Evolutionary conservation across 768 basidiomycete genomes (phyloP).

Genomic region (Pleurotus ostreatus): DNA sequence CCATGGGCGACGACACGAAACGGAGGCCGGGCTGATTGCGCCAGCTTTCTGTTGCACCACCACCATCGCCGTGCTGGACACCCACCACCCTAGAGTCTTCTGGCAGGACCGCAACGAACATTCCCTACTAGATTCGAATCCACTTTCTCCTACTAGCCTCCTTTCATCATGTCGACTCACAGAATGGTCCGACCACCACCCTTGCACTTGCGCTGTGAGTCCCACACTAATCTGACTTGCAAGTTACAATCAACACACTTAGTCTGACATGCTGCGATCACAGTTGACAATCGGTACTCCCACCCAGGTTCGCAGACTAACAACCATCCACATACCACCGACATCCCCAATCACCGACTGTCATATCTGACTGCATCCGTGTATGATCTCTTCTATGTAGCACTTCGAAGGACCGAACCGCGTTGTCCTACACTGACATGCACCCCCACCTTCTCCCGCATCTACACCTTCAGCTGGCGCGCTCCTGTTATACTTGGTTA

Average conservation of each 20-base stretch:
- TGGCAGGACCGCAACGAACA: neutral
- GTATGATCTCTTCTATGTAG: too few species aligned
- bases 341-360: too few species aligned
- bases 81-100: neutral
- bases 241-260: neutral
- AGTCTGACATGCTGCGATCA: too few species aligned
- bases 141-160: too few species aligned
- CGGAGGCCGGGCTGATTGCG: too few species aligned
- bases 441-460: neutral
- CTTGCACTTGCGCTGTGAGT: conserved; percentile 2
- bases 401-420: too few species aligned
- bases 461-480: conserved; percentile 1
- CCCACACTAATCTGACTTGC: neutral
- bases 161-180: too few species aligned
- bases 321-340: neutral
- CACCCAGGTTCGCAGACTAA: neutral
- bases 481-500: conserved; percentile 5
- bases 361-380: too few species aligned
- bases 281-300: conserved; percentile 5
- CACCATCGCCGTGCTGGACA: neutral
- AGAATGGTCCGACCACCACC: conserved; percentile 6
- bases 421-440: too few species aligned
- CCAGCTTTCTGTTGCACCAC: neutral
- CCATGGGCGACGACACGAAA: too few species aligned
- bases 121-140: too few species aligned